phyloP scores from a whole-genome alignment of 257 asterid genomes.

The Anisodus tanguticus region DNA sequence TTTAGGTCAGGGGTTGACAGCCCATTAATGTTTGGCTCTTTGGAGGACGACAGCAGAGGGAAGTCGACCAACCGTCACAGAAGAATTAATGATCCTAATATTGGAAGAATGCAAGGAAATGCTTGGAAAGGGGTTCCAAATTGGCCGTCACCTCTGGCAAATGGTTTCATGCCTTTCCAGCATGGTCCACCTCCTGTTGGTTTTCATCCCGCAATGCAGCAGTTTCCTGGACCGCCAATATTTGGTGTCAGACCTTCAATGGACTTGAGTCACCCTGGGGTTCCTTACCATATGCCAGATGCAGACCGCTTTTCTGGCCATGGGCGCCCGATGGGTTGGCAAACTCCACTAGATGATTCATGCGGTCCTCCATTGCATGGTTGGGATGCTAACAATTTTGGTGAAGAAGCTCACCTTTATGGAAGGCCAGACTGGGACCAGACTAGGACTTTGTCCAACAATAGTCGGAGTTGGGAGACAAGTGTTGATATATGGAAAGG shows the following conservation, averaged over 20 bases:
- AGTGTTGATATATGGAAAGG: slow-evolving; percentile 75
- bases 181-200: slow-evolving; percentile 80
- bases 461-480: slow-evolving; percentile 59
- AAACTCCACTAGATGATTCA: slow-evolving; percentile 66
- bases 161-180: slow-evolving; percentile 92
- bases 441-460: slow-evolving; percentile 30
- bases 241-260: slow-evolving; percentile 84
- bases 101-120: slow-evolving; percentile 80
- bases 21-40: slow-evolving; percentile 60
- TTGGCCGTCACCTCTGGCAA: slow-evolving; percentile 92
- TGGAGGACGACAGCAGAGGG: slow-evolving; percentile 79
- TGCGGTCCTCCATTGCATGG: slow-evolving; percentile 66
- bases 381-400: slow-evolving; percentile 80
- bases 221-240: slow-evolving; percentile 72
- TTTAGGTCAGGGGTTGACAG: slow-evolving; percentile 68
- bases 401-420: slow-evolving; percentile 76
- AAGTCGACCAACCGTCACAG: slow-evolving; percentile 73
- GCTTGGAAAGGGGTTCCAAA: slow-evolving; percentile 90
- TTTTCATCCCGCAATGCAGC: slow-evolving; percentile 86
- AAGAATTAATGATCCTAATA: slow-evolving; percentile 73
- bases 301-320: slow-evolving; percentile 80
- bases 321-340: slow-evolving; percentile 88
- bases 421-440: slow-evolving; percentile 92
- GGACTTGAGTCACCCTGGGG: slow-evolving; percentile 74
- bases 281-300: slow-evolving; percentile 75